A percentile compares a stretch with the other conserved stretches of the same genome.
Conservation (phyloP, 2,329 filamentous ascomycete species). For the Penicillium sp. region DNA sequence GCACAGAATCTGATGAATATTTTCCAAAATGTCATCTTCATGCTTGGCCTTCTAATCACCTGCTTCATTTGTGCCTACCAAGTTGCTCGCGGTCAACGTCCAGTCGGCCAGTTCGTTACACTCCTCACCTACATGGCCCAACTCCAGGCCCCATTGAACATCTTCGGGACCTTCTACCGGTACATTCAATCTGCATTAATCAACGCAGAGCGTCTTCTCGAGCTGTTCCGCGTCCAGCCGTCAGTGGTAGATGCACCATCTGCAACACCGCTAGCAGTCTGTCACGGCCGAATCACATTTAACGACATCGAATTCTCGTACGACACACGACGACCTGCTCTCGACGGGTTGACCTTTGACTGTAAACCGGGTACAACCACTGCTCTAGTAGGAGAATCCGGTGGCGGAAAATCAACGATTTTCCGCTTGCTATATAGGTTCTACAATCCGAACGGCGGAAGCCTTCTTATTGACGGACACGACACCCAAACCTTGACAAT, state of each 20-base stretch:
- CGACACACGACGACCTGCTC: slow-evolving; percentile 46
- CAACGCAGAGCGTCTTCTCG: slow-evolving; percentile 44
- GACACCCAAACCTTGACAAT: slow-evolving; percentile 73
- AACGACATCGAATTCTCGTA: slow-evolving; percentile 51
- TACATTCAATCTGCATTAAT: slow-evolving; percentile 43
- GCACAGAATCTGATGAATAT: slow-evolving; percentile 64
- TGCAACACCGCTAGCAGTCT: slow-evolving; percentile 45
- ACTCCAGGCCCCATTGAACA: slow-evolving; percentile 60
- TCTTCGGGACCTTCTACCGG: slow-evolving; percentile 53
- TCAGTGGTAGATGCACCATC: slow-evolving; percentile 45
- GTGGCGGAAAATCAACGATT: slow-evolving; percentile 58
- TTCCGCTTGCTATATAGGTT: slow-evolving; percentile 34
- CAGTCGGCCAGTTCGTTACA: slow-evolving; percentile 61
- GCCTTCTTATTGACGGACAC: slow-evolving; percentile 61
- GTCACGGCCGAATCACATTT: slow-evolving; percentile 49
- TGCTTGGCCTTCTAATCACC: slow-evolving; percentile 56
- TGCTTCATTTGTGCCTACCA: slow-evolving; percentile 63
- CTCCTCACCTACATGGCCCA: slow-evolving; percentile 67
- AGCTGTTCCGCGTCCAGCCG: slow-evolving; percentile 50
- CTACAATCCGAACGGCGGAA: slow-evolving; percentile 28
- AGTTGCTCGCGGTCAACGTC: slow-evolving; percentile 49
- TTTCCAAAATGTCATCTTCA: slow-evolving; percentile 65
- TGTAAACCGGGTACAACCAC: slow-evolving; percentile 48
- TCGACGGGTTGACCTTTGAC: slow-evolving; percentile 47
- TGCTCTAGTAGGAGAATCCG: slow-evolving; percentile 69